Conservation (phyloP, 345 rosid genomes). For the Rhodomyrtus tomentosa region DNA sequence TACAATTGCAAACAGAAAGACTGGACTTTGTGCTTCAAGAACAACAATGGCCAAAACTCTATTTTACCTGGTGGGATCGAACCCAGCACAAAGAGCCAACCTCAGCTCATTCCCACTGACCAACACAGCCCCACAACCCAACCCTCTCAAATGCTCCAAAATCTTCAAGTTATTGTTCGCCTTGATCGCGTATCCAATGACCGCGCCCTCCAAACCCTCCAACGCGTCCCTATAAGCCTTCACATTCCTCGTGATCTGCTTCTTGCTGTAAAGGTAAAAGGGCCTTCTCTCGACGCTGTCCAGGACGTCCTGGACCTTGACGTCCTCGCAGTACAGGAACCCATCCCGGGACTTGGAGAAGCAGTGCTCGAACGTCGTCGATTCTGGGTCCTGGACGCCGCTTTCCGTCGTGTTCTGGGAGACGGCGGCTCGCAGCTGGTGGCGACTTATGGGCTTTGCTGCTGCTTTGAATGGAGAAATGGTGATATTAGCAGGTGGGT, state of each 20-base stretch:
- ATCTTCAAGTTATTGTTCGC: conserved; percentile 89
- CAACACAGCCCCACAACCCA: conserved; percentile 93
- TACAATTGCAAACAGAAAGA: neutral
- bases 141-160: conserved; percentile 78
- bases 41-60: neutral
- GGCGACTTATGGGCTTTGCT: conserved; percentile 6
- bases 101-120: conserved; percentile 96
- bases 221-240: conserved; percentile 74
- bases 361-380: conserved; percentile 47
- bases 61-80: conserved; percentile 74
- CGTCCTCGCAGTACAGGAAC: conserved; percentile 72
- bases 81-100: conserved; percentile 79
- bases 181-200: conserved; percentile 89
- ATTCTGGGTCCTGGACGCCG: neutral
- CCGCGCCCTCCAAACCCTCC: conserved; percentile 47
- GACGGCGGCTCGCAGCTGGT: conserved; percentile 37
- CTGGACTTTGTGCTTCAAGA: neutral
- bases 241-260: conserved; percentile 77
- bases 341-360: conserved; percentile 75
- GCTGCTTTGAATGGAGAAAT: conserved; percentile 17
- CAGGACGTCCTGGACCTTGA: conserved; percentile 74
- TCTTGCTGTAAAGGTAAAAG: conserved; percentile 77
- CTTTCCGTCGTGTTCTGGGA: conserved; percentile 38
- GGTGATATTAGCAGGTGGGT: conserved; percentile 23
- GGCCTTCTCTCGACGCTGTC: conserved; percentile 77